Percentiles rank a stretch among this genome's conserved stretches.
Evolutionary conservation across 306 rosid species (phyloP).

Genomic region (Hippophae gyantsensis): DNA sequence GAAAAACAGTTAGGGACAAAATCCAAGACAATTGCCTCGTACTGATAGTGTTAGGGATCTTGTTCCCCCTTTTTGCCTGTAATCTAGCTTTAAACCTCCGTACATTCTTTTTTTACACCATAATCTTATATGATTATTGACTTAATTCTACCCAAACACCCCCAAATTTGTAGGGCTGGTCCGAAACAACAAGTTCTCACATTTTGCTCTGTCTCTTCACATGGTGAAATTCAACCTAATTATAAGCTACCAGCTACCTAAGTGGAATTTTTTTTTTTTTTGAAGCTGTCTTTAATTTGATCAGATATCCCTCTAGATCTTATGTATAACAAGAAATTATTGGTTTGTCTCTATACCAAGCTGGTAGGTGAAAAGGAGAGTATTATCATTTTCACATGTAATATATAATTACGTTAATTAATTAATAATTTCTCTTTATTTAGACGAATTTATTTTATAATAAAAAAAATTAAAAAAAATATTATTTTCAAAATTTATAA

Average conservation of each 20-base stretch:
- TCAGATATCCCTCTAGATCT: neutral
- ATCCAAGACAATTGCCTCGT: slow-evolving; percentile 39
- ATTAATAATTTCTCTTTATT: too few relatives aligned
- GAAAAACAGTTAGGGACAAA: slow-evolving; percentile 68
- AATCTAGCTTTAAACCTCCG: slow-evolving; percentile 26
- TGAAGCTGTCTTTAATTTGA: neutral
- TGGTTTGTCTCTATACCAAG: too few relatives aligned
- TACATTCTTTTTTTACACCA: slow-evolving; percentile 23
- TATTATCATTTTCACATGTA: too few relatives aligned
- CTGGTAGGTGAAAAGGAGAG: too few relatives aligned
- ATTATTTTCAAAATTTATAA: too few relatives aligned
- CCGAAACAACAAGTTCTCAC: slow-evolving; percentile 39
- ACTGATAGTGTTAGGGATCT: slow-evolving; percentile 41
- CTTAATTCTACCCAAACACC: slow-evolving; percentile 32
- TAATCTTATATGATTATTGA: slow-evolving; percentile 13
- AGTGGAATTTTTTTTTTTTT: neutral
- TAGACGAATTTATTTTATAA: too few relatives aligned
- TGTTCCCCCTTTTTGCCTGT: slow-evolving; percentile 42
- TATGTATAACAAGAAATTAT: neutral
- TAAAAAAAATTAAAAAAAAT: too few relatives aligned
- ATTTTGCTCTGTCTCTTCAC: slow-evolving; percentile 42
- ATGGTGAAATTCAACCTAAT: slow-evolving; percentile 15
- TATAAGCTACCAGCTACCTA: neutral
- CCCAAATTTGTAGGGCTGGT: slow-evolving; percentile 51
- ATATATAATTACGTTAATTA: too few relatives aligned